These are phyloP conservation scores for Xylaria hypoxylon DNA, from an alignment of 2,329 filamentous ascomycete species.

Conservation along the genomic window DNA sequence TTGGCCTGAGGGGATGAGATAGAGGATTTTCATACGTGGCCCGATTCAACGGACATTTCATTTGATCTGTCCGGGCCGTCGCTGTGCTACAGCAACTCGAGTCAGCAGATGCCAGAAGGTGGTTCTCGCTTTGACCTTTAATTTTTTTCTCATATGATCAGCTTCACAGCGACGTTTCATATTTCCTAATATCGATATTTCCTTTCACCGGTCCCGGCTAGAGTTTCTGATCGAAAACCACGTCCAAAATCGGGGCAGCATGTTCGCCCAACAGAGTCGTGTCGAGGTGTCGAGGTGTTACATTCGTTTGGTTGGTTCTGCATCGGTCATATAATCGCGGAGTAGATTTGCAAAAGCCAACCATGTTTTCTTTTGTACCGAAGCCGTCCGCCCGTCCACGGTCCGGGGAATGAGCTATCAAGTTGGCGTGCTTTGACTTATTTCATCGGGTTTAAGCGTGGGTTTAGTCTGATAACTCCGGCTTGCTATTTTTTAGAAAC, in stretches of 20 bases:
- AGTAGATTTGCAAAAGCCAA: conserved; percentile 1
- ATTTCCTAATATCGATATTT: background rate
- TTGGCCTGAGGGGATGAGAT: background rate
- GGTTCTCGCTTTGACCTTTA: background rate
- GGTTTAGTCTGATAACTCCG: conserved; percentile 17
- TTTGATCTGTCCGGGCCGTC: background rate
- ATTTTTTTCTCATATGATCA: background rate
- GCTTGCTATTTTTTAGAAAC: background rate
- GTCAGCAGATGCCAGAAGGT: too few relatives aligned
- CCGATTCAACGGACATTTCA: background rate
- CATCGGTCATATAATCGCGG: background rate
- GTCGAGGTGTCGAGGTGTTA: background rate
- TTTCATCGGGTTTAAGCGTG: conserved; percentile 23
- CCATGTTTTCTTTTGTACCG: background rate
- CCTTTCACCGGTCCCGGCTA: background rate
- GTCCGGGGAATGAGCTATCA: background rate
- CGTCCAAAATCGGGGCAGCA: background rate
- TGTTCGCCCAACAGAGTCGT: background rate
- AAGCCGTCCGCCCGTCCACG: background rate
- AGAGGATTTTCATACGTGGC: background rate
- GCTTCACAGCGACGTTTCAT: background rate
- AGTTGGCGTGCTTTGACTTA: too few relatives aligned
- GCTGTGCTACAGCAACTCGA: background rate
- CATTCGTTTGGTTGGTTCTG: background rate
- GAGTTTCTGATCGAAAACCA: background rate